Conservation (phyloP, 257 asterid species). For the Handroanthus guayacan region DNA sequence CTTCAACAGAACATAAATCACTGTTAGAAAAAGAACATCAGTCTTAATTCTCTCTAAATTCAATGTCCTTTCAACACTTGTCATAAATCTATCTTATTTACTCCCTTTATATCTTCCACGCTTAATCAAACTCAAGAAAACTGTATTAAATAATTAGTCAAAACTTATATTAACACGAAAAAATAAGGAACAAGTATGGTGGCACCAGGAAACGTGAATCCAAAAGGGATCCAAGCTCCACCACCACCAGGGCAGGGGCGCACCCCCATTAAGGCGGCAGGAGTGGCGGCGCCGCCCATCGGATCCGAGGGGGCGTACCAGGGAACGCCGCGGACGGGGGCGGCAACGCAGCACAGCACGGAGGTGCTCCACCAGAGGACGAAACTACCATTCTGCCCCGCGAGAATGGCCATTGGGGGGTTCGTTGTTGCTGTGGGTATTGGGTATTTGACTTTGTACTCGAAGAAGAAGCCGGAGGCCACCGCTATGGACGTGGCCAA, state of each 20-base stretch:
- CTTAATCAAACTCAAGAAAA: not conserved
- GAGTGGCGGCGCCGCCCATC: slow-evolving; percentile 35
- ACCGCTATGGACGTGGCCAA: slow-evolving; percentile 84
- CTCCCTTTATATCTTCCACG: slow-evolving; percentile 18
- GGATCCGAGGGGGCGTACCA: slow-evolving; percentile 48
- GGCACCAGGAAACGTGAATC: slow-evolving; percentile 59
- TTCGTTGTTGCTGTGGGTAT: slow-evolving; percentile 50
- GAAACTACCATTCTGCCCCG: slow-evolving; percentile 55
- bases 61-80: slow-evolving; percentile 45
- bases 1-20: not conserved
- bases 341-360: slow-evolving; percentile 52
- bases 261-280: slow-evolving; percentile 40
- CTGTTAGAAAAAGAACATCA: slow-evolving; percentile 1
- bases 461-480: slow-evolving; percentile 76
- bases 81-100: slow-evolving; percentile 30
- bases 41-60: slow-evolving; percentile 16
- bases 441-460: slow-evolving; percentile 64
- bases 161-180: not conserved
- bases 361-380: slow-evolving; percentile 76
- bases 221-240: slow-evolving; percentile 50
- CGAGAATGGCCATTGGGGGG: slow-evolving; percentile 59
- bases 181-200: slow-evolving; percentile 43
- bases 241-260: slow-evolving; percentile 59
- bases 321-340: slow-evolving; percentile 54
- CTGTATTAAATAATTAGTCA: not conserved